These are phyloP conservation scores for Cutaneotrichosporon arboriforme DNA, from an alignment of 1,284 basidiomycete genomes.

Conservation along the genomic window DNA sequence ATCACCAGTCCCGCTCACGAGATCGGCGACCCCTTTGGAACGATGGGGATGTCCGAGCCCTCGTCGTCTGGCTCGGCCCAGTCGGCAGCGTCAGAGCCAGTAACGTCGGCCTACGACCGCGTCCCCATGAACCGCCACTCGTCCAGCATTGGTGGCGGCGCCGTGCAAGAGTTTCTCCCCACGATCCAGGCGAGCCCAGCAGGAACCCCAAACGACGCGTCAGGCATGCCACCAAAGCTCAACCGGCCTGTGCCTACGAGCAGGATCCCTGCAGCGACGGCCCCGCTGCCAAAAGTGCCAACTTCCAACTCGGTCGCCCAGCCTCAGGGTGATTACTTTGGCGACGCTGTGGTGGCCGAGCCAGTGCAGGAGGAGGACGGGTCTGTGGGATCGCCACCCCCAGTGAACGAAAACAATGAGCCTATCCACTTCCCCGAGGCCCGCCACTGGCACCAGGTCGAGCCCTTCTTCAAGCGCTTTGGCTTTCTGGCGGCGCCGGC, in stretches of 20 bases:
- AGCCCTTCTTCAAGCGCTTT: constrained; percentile 56
- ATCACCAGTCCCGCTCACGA: constrained; percentile 82
- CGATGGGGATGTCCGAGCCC: too few species aligned
- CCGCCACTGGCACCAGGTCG: constrained; percentile 21
- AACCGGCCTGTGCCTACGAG: neutral
- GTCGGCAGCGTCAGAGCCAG: constrained; percentile 51
- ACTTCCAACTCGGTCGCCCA: neutral
- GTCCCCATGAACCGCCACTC: constrained; percentile 29
- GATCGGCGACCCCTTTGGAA: constrained; percentile 61
- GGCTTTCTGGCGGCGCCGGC: constrained; percentile 73
- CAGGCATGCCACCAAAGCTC: neutral
- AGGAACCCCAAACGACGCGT: constrained; percentile 31
- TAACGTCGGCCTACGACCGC: neutral
- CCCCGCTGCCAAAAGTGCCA: constrained; percentile 32
- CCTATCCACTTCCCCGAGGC: neutral
- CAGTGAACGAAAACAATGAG: neutral
- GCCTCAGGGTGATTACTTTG: constrained; percentile 3
- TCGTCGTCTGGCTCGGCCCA: constrained; percentile 9
- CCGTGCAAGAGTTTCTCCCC: constrained; percentile 16
- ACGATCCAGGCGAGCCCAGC: constrained; percentile 42
- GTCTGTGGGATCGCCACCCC: neutral
- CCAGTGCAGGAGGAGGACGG: neutral
- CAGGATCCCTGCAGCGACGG: constrained; percentile 38
- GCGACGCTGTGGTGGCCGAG: neutral
- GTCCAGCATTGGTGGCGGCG: constrained; percentile 17